These are phyloP conservation scores for Rhynchospora tenuis DNA, from an alignment of 176 grass and related monocot species.

Conservation along the genomic window DNA sequence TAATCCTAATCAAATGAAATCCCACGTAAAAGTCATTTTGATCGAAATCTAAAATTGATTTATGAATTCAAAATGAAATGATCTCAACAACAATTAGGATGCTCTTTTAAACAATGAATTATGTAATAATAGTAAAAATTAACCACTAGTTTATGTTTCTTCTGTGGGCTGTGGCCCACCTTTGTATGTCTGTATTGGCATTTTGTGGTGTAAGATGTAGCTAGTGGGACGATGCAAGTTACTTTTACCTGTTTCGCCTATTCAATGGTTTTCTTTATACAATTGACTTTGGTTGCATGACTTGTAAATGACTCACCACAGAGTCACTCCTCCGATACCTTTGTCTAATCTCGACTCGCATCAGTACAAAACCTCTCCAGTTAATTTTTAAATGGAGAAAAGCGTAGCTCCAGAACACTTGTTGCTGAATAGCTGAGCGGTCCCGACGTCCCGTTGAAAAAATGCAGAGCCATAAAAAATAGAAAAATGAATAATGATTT, in stretches of 20 bases:
- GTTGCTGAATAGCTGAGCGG: neutral
- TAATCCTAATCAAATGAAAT: no score
- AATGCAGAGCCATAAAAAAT: neutral
- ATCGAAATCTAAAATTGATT: no score
- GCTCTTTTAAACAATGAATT: no score
- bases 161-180: neutral
- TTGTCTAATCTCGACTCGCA: neutral
- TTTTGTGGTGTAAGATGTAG: neutral
- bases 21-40: no score
- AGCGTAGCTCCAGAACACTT: neutral
- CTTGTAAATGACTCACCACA: slow-evolving; percentile 9
- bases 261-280: neutral
- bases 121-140: neutral
- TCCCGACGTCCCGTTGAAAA: neutral
- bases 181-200: neutral
- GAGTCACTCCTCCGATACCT: neutral
- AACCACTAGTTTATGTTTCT: slow-evolving; percentile 4
- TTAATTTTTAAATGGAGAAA: neutral
- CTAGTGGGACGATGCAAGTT: neutral
- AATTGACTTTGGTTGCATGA: slow-evolving; percentile 4
- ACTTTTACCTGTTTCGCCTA: neutral
- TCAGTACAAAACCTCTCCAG: neutral
- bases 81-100: no score
- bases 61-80: no score
- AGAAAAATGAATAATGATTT: neutral